A percentile compares a stretch with the other conserved stretches of the same genome.
These are phyloP conservation scores for Mycena indigotica DNA, from an alignment of 768 basidiomycete genomes.

Conservation along the genomic window DNA sequence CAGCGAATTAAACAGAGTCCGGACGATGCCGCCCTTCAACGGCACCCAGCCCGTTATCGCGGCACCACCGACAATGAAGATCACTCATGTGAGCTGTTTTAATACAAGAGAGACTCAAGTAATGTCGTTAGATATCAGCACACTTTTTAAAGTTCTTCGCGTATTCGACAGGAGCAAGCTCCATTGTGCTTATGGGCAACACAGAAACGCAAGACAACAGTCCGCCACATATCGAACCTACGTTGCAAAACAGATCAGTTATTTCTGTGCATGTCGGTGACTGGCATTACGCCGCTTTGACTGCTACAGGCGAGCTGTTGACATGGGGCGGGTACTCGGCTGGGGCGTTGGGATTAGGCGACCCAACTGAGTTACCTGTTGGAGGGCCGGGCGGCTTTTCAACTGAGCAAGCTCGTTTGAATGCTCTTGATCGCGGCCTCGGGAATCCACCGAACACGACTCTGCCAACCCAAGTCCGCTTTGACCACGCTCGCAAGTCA, in stretches of 20 bases:
- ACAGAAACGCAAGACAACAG: slow-evolving; percentile 44
- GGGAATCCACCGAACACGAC: slow-evolving; percentile 47
- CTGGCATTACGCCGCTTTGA: slow-evolving; percentile 89
- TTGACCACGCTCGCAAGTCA: slow-evolving; percentile 58
- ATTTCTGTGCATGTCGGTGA: slow-evolving; percentile 92
- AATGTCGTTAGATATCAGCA: slow-evolving; percentile 69
- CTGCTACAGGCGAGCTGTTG: slow-evolving; percentile 69
- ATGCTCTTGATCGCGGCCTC: slow-evolving; percentile 30
- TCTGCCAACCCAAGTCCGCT: slow-evolving; percentile 71
- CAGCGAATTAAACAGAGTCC: slow-evolving; percentile 60
- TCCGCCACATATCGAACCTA: slow-evolving; percentile 65
- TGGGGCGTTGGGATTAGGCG: slow-evolving; percentile 87
- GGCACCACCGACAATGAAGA: slow-evolving; percentile 53
- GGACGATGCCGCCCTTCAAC: slow-evolving; percentile 46
- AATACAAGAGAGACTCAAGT: background rate
- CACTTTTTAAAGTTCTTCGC: slow-evolving; percentile 82
- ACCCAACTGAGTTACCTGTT: slow-evolving; percentile 54
- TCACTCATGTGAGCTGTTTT: slow-evolving; percentile 70
- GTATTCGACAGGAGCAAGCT: slow-evolving; percentile 70
- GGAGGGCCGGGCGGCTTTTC: slow-evolving; percentile 65
- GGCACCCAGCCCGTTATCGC: slow-evolving; percentile 28
- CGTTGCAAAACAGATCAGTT: slow-evolving; percentile 73
- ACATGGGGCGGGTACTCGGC: slow-evolving; percentile 80
- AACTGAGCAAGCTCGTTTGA: slow-evolving; percentile 35
- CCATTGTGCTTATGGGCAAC: slow-evolving; percentile 76